Base-by-base conservation (phyloP, 306 rosid genomes). In the Dryas octopetala region DNA sequence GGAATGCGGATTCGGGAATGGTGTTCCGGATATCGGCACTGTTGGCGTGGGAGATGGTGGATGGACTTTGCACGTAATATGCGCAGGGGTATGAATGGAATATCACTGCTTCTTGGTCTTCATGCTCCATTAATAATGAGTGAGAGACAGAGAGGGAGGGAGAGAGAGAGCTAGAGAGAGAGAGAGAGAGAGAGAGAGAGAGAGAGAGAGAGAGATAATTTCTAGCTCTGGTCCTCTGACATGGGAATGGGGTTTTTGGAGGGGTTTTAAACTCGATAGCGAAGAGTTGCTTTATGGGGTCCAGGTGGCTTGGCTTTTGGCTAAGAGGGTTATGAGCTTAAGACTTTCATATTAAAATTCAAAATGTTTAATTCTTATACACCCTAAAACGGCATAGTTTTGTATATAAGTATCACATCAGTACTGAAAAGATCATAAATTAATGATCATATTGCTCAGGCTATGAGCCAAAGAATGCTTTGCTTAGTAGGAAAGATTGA, bases 11-110 rank as follows among this genome's bases (percentile, higher is more conserved):
- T 7, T 88, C 93, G 40, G 80, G 79, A 53, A 62, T 87, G 70
- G 73, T 66, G 84, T 77, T 86, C 26, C 85, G 78, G 43, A 72
- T 74, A 12, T 86, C 89, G 0, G 86, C 48, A 52, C 88, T 88
- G 76, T 91, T 86, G 61, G 89, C 88, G 7, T 86, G 93, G 78
- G 97, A 92, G 59, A 89, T 4, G 32, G 89, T 86, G 75, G 97
- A 88, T 10, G 98, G 98, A 84, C 98, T 91, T 74, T 88, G 97
- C 4, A 94, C 98, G 70, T 80, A 91, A 83, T 94, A 90, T 7
- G 88, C 78, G 40, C 86, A 89, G 3, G 90, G 91, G 78, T 91
- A 91, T 5, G 93, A 50, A 78, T 77, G 88, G 28, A 85, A 74
- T 14, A 85, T 32, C 38, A 32, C 66, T 68, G 74, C 77, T 6